Base-by-base conservation (phyloP, 495 filamentous ascomycete species). In the Talaromyces proteolyticus region DNA sequence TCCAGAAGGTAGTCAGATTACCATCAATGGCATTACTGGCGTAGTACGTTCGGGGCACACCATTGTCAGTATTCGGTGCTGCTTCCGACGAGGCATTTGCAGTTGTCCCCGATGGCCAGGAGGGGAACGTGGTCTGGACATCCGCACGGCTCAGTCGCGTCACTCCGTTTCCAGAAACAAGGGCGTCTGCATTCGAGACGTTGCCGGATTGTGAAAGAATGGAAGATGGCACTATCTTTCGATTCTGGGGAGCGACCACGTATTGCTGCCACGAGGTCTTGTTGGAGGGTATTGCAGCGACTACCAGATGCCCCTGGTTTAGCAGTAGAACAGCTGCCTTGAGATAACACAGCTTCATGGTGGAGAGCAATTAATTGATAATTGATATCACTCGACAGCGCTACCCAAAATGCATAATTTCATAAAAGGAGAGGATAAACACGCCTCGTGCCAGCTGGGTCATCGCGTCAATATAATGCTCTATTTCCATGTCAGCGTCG, bases 51-150 rank as follows among this genome's bases (percentile, higher is more conserved):
- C 25, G 25, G 5, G 25, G 5, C 12, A 12, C 25, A 5, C 25
- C 25, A 12, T 29, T 29, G 25, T 6, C 25, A 5, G 25, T 29
- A 29, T 29, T 29, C 6, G 25, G 6, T 5, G 6, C 25, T 5
- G 25, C 25, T 12, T 29, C 25, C 12, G 25, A 29, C 6, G 25
- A 29, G 6, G 25, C 25, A 5, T 29, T 5, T 12, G 25, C 25
- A 5, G 25, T 29, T 5, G 25, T 29, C 6, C 25, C 25, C 12
- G 25, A 5, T 29, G 25, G 25, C 25, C 25, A 29, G 6, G 25
- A 29, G 25, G 25, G 25, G 25, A 29, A 29, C 25, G 25, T 6
- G 12, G 25, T 29, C 68, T 83, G 19, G n/a, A n/a, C n/a, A 14
- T 34, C 29, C 14, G 29, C 29, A 34, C 29, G 29, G 8, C 8